phyloP scores from a whole-genome alignment of 805 yeast species.

The Wickerhamomyces tratensis region DNA sequence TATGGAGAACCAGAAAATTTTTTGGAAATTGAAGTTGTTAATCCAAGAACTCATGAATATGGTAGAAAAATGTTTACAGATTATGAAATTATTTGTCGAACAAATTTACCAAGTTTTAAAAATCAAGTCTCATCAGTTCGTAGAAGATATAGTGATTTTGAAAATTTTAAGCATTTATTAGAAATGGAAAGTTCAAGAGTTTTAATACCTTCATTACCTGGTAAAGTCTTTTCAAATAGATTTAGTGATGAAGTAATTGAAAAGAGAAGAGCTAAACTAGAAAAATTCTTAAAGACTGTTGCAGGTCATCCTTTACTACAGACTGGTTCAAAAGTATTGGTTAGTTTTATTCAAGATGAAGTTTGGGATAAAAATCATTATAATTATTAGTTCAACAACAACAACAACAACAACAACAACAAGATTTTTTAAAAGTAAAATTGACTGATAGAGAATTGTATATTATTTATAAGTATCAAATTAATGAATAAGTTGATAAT shows the following conservation, averaged over 20 bases:
- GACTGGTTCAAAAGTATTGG: slow-evolving; percentile 70
- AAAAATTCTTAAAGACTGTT: slow-evolving; percentile 65
- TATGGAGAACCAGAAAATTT: slow-evolving; percentile 95
- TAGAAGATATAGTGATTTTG: slow-evolving; percentile 87
- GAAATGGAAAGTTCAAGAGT: slow-evolving; percentile 74
- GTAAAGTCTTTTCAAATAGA: slow-evolving; percentile 68
- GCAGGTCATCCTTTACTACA: slow-evolving; percentile 93
- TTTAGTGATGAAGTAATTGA: slow-evolving; percentile 80
- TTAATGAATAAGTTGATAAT: too few species aligned
- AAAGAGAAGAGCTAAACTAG: slow-evolving; percentile 73
- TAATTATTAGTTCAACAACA: background rate
- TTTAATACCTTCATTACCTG: slow-evolving; percentile 81
- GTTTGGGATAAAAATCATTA: slow-evolving; percentile 45
- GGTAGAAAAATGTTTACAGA: slow-evolving; percentile 74
- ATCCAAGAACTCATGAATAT: slow-evolving; percentile 71
- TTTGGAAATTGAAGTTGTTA: slow-evolving; percentile 78
- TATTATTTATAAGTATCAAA: background rate
- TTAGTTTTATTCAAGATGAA: slow-evolving; percentile 82
- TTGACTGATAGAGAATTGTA: background rate
- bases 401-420: background rate
- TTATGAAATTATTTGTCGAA: slow-evolving; percentile 82
- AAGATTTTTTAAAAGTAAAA: background rate
- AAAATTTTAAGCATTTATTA: slow-evolving; percentile 60
- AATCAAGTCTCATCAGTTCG: slow-evolving; percentile 58
- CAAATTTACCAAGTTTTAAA: slow-evolving; percentile 84